A percentile compares a stretch with the other conserved stretches of the same genome.
These are phyloP conservation scores for Niebla homalea DNA, from an alignment of 495 filamentous ascomycete species.

Conservation along the genomic window DNA sequence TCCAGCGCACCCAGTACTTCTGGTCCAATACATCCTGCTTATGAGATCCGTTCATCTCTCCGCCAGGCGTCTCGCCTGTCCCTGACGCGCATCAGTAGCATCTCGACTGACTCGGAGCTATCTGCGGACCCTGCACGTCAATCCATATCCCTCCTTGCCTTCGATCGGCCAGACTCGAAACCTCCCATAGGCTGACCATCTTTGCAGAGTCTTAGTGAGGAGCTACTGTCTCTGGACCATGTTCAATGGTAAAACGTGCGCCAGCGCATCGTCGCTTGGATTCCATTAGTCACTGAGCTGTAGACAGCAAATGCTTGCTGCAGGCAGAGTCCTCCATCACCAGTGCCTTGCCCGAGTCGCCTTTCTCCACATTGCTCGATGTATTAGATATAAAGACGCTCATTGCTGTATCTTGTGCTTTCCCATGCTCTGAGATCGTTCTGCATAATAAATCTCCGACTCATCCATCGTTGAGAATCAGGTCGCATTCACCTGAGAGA, in stretches of 20 bases:
- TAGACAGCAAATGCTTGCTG: constrained; percentile 10
- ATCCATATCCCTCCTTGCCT: constrained; percentile 12
- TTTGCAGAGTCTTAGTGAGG: constrained; percentile 29
- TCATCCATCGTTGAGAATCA: constrained; percentile 6
- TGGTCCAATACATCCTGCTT: constrained; percentile 9
- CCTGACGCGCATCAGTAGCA: constrained; percentile 20
- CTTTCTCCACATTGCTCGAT: constrained; percentile 10
- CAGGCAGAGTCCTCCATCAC: constrained; percentile 9
- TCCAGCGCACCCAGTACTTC: constrained; percentile 3
- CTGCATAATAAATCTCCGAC: constrained; percentile 13
- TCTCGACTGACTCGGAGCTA: constrained; percentile 11
- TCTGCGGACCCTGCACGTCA: constrained; percentile 21
- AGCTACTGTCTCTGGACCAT: constrained; percentile 32
- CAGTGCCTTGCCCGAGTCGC: constrained; percentile 10
- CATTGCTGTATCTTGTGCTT: constrained; percentile 1
- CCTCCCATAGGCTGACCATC: constrained; percentile 38
- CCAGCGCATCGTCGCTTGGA: constrained; percentile 62
- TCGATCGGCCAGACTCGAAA: constrained; percentile 26
- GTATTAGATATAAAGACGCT: constrained; percentile 5
- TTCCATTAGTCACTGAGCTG: constrained; percentile 16
- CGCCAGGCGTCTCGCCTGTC: constrained; percentile 16
- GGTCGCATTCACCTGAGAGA: constrained; percentile 4
- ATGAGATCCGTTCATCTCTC: constrained; percentile 6
- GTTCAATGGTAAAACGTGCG: constrained; percentile 75
- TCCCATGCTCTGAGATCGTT: constrained; percentile 8